These are phyloP conservation scores for Coprinellus micaceus DNA, from an alignment of 768 basidiomycete species.

Conservation along the genomic window DNA sequence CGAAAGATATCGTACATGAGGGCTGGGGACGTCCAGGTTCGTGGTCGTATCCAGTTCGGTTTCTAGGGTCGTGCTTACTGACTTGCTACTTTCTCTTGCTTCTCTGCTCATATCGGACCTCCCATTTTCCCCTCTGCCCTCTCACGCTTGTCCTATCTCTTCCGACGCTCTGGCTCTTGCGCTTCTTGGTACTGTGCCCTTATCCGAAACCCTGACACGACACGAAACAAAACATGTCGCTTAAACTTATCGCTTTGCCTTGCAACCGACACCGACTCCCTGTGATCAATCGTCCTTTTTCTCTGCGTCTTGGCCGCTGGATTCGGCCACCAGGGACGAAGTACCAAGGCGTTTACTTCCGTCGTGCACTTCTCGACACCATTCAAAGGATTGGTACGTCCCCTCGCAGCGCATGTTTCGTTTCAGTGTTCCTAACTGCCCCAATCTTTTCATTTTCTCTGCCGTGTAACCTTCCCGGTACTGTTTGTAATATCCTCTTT, in stretches of 20 bases:
- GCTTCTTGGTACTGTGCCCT: background rate
- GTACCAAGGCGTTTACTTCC: conserved; percentile 59
- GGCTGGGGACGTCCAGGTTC: conserved; percentile 76
- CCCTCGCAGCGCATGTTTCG: background rate
- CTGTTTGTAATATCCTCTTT: too few relatives aligned
- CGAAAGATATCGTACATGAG: conserved; percentile 59
- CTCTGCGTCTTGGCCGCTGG: background rate
- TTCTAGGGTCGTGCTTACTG: too few relatives aligned
- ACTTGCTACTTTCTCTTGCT: background rate
- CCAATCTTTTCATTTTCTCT: background rate
- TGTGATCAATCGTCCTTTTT: background rate
- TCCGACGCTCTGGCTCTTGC: conserved; percentile 2
- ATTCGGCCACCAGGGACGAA: conserved; percentile 56
- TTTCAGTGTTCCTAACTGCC: background rate
- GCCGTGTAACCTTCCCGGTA: background rate
- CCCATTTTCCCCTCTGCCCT: background rate
- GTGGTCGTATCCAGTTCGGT: conserved; percentile 10
- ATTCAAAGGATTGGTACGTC: conserved; percentile 64
- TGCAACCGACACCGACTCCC: background rate
- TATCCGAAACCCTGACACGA: background rate
- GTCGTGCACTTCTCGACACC: conserved; percentile 66
- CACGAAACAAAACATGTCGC: background rate
- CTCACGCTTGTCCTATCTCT: background rate
- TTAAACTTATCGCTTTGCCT: background rate
- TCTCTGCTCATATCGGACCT: background rate